phyloP scores from a whole-genome alignment of 2,329 filamentous ascomycete species.

The Fusarium vanettenii region DNA sequence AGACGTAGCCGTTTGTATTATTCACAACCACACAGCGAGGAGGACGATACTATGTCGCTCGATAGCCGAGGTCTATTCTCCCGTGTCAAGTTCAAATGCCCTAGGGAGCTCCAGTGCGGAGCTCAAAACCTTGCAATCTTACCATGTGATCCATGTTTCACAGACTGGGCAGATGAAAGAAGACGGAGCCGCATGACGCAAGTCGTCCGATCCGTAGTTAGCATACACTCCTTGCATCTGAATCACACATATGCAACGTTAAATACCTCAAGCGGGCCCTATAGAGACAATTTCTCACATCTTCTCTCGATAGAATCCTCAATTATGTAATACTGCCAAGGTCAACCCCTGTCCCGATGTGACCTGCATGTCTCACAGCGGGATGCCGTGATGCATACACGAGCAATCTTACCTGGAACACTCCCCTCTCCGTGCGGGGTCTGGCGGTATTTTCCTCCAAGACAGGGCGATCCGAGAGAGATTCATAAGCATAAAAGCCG shows the following conservation, averaged over 20 bases:
- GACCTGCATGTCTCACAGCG: neutral
- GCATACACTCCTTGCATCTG: neutral
- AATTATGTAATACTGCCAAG: neutral
- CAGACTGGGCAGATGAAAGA: neutral
- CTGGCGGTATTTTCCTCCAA: neutral
- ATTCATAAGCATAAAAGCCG: neutral
- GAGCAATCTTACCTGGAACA: neutral
- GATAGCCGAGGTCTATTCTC: neutral
- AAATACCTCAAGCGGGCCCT: neutral
- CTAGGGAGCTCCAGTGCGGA: neutral
- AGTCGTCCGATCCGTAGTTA: neutral
- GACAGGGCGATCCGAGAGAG: neutral
- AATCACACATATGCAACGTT: neutral
- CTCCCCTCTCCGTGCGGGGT: neutral
- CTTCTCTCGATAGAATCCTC: neutral
- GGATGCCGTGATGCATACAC: neutral
- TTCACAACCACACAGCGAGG: no score
- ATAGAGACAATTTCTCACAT: neutral
- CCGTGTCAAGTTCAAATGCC: neutral
- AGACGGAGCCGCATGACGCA: neutral
- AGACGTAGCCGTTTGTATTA: no score
- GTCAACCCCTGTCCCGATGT: neutral
- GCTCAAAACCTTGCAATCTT: neutral
- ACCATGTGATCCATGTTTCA: neutral
- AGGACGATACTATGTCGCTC: neutral